Percentiles rank a stretch among this genome's conserved stretches.
phyloP scores from a whole-genome alignment of 371 early-diverging fungal species.

The Zychaea mexicana region DNA sequence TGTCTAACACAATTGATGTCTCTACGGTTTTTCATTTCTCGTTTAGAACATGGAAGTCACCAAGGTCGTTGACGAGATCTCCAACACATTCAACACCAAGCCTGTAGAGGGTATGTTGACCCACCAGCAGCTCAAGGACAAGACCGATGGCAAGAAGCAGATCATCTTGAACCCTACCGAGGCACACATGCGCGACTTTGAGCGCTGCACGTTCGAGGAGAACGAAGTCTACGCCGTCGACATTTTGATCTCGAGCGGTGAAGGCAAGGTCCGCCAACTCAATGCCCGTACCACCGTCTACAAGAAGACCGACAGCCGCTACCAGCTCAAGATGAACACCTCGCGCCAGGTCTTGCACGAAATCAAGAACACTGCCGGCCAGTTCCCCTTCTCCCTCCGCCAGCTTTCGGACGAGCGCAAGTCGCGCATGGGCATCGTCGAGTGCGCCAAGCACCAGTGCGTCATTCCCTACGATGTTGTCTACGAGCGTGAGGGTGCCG shows the following conservation, averaged over 20 bases:
- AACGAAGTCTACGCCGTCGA: slow-evolving; percentile 90
- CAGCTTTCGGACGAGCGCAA: slow-evolving; percentile 82
- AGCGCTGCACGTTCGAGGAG: slow-evolving; percentile 75
- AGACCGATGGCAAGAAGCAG: slow-evolving; percentile 87
- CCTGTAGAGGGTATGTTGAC: slow-evolving; percentile 92
- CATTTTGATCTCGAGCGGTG: slow-evolving; percentile 84
- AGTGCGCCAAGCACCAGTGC: slow-evolving; percentile 84
- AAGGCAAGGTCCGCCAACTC: slow-evolving; percentile 80
- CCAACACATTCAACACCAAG: slow-evolving; percentile 81
- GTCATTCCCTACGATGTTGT: slow-evolving; percentile 83
- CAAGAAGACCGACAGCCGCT: slow-evolving; percentile 86
- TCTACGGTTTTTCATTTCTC: not conserved
- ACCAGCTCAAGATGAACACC: slow-evolving; percentile 85
- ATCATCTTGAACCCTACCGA: slow-evolving; percentile 92
- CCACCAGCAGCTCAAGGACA: slow-evolving; percentile 84
- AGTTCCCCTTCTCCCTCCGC: slow-evolving; percentile 89
- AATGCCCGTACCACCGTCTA: slow-evolving; percentile 88
- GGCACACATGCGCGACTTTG: slow-evolving; percentile 73
- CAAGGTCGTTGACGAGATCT: slow-evolving; percentile 80
- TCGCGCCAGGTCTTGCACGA: slow-evolving; percentile 79
- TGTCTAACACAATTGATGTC: no score
- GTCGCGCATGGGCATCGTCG: slow-evolving; percentile 92
- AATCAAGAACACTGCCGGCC: slow-evolving; percentile 79
- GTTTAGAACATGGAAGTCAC: slow-evolving; percentile 78
- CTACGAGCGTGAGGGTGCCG: slow-evolving; percentile 80